These are phyloP conservation scores for Teunomyces panamensis DNA, from an alignment of 805 yeast species.

Conservation along the genomic window DNA sequence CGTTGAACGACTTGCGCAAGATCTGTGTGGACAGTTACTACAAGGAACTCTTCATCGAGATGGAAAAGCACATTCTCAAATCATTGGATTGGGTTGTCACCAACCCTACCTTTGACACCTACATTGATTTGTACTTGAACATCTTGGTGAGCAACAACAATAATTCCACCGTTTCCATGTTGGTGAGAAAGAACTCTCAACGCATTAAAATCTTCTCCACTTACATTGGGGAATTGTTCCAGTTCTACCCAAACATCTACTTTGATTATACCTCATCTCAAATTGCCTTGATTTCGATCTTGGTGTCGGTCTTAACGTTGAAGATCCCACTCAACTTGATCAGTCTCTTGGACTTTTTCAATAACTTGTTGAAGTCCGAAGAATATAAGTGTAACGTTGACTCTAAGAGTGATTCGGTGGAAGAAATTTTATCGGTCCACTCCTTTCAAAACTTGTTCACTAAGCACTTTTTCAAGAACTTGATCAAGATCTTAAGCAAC, in stretches of 20 bases:
- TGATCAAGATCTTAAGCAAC: constrained; percentile 37
- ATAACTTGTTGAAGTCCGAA: constrained; percentile 13
- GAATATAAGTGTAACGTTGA: constrained; percentile 22
- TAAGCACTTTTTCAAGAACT: constrained; percentile 20
- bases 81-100: constrained; percentile 64
- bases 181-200: constrained; percentile 10
- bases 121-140: constrained; percentile 55
- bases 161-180: constrained; percentile 12
- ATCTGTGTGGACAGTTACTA: constrained; percentile 59
- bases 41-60: constrained; percentile 54
- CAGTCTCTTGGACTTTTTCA: constrained; percentile 18
- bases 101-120: constrained; percentile 60
- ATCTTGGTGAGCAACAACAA: constrained; percentile 21
- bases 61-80: constrained; percentile 67
- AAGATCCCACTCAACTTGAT: constrained; percentile 28
- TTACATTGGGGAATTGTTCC: constrained; percentile 64
- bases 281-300: constrained; percentile 45
- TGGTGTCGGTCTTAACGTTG: constrained; percentile 35
- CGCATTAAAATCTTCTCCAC: constrained; percentile 52
- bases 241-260: constrained; percentile 58
- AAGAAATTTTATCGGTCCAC: constrained; percentile 17
- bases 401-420: constrained; percentile 15
- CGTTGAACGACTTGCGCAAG: constrained; percentile 48
- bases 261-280: constrained; percentile 55
- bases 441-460: constrained; percentile 16